A percentile compares a stretch with the other conserved stretches of the same genome.
phyloP scores from a whole-genome alignment of 1,284 basidiomycete genomes.

The Marasmius tenuissimus region DNA sequence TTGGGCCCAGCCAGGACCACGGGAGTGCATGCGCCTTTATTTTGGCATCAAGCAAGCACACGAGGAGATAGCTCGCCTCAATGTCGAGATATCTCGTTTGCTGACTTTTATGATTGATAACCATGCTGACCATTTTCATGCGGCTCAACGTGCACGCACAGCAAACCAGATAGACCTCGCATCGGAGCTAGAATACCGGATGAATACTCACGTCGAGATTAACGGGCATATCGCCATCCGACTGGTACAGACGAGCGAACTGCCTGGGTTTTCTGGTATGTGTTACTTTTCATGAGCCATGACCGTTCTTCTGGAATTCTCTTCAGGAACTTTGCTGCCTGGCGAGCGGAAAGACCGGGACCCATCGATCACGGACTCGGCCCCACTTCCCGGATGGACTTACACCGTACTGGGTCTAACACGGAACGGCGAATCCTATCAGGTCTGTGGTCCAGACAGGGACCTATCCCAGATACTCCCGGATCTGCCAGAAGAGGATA shows the following conservation, averaged over 20 bases:
- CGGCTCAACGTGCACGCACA: background rate
- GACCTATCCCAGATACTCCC: too few species aligned
- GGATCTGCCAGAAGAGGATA: too few species aligned
- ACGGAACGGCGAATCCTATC: background rate
- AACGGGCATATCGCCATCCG: background rate
- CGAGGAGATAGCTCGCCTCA: conserved; percentile 10
- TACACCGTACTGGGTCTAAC: background rate
- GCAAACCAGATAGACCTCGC: too few species aligned
- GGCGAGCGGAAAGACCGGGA: background rate
- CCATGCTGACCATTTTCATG: background rate
- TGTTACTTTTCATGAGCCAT: too few species aligned
- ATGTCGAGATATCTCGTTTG: conserved; percentile 31
- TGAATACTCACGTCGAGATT: background rate
- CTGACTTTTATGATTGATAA: conserved; percentile 30
- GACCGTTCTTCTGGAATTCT: too few species aligned
- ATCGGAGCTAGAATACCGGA: background rate
- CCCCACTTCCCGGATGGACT: background rate
- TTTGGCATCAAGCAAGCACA: conserved; percentile 27
- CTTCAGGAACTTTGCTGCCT: background rate
- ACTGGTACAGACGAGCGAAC: background rate
- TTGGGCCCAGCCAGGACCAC: conserved; percentile 28
- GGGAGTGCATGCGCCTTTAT: conserved; percentile 21
- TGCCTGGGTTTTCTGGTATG: background rate
- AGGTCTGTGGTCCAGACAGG: too few species aligned
- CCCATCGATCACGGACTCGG: background rate